Conservation (phyloP, 1,284 basidiomycete genomes). For the Ceratobasidium papillatum region DNA sequence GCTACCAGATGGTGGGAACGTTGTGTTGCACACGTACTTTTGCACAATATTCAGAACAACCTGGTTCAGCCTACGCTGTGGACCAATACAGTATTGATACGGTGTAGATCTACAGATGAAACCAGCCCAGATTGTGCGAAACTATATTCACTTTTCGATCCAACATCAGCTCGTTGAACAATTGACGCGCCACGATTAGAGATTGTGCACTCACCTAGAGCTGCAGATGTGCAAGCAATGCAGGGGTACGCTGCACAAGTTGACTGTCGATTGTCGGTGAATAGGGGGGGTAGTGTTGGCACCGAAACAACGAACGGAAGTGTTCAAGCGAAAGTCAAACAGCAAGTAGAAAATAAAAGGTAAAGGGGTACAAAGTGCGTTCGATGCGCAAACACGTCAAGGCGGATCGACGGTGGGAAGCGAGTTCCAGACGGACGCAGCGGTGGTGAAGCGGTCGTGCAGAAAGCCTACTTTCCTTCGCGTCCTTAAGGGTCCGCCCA, state of each 20-base stretch:
- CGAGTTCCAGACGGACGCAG: slow-evolving; percentile 39
- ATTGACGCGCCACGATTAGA: neutral
- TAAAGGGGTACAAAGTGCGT: slow-evolving; percentile 7
- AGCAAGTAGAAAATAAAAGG: neutral
- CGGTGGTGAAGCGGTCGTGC: slow-evolving; percentile 37
- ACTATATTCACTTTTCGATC: slow-evolving; percentile 21
- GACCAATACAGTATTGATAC: slow-evolving; percentile 12
- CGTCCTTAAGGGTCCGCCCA: slow-evolving; percentile 37
- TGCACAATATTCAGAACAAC: slow-evolving; percentile 5
- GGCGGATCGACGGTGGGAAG: neutral
- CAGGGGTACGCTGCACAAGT: slow-evolving; percentile 12
- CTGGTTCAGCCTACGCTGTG: neutral
- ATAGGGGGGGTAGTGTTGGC: slow-evolving; percentile 34
- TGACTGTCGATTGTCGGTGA: slow-evolving; percentile 29
- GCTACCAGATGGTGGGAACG: neutral
- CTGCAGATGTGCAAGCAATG: neutral
- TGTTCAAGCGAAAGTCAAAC: slow-evolving; percentile 29
- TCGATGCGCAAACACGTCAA: slow-evolving; percentile 14
- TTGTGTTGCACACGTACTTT: slow-evolving; percentile 8
- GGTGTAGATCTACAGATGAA: slow-evolving; percentile 1
- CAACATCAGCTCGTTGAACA: slow-evolving; percentile 11
- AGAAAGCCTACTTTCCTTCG: slow-evolving; percentile 30
- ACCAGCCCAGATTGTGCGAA: slow-evolving; percentile 15
- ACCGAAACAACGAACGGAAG: slow-evolving; percentile 40
- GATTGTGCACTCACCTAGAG: slow-evolving; percentile 6